Evolutionary conservation across 805 yeast species (phyloP).

Genomic region (Lachancea fermentati): DNA sequence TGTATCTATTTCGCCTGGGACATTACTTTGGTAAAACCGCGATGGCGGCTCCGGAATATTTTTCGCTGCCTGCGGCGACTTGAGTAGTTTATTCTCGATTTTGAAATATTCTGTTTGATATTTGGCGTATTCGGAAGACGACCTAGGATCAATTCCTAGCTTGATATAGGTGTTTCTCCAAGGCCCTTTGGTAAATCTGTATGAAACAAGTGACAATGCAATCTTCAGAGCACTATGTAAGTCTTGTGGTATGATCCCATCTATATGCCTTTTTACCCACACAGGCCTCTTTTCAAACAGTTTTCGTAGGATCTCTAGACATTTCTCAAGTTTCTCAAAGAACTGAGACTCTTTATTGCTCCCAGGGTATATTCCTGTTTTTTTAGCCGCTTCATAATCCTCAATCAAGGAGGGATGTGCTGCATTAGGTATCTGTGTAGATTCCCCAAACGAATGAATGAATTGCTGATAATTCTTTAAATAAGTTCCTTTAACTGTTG

Average conservation of each 20-base stretch:
- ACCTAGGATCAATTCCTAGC: slow-evolving; percentile 73
- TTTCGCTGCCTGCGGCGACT: slow-evolving; percentile 24
- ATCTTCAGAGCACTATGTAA: slow-evolving; percentile 46
- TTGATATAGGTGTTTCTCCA: slow-evolving; percentile 84
- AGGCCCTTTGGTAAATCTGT: slow-evolving; percentile 82
- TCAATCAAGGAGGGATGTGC: slow-evolving; percentile 46
- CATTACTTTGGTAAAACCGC: slow-evolving; percentile 30
- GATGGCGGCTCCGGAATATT: slow-evolving; percentile 30
- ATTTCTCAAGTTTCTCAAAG: slow-evolving; percentile 26
- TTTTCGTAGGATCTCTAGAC: slow-evolving; percentile 28
- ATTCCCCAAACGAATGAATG: slow-evolving; percentile 42
- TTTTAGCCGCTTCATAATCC: slow-evolving; percentile 38
- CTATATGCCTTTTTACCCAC: slow-evolving; percentile 76
- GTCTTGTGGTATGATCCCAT: slow-evolving; percentile 44
- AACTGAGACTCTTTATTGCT: slow-evolving; percentile 31
- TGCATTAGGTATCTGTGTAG: slow-evolving; percentile 39
- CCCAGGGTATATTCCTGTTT: slow-evolving; percentile 30
- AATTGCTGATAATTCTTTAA: slow-evolving; percentile 39
- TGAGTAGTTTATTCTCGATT: slow-evolving; percentile 27
- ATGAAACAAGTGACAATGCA: slow-evolving; percentile 82
- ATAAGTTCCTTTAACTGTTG: slow-evolving; percentile 40
- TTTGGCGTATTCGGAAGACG: slow-evolving; percentile 45
- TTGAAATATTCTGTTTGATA: slow-evolving; percentile 84
- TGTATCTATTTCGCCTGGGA: slow-evolving; percentile 35
- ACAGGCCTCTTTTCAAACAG: slow-evolving; percentile 71